Evolutionary conservation across 208 protist species (phyloP).

Genomic region (Leptomonas pyrrhocoris): DNA sequence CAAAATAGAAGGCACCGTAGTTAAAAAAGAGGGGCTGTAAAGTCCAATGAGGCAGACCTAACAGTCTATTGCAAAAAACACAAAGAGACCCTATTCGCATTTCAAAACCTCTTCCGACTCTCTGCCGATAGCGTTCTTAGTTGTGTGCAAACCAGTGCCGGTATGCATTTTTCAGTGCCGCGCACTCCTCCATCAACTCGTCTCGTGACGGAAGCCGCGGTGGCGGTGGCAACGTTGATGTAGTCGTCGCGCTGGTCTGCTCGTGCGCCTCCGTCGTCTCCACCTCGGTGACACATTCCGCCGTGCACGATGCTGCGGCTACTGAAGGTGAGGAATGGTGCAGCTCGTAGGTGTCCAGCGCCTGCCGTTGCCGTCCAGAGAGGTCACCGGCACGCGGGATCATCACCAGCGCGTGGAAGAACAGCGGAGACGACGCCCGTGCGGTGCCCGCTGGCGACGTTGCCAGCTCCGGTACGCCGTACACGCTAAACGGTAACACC

Average conservation of each 20-base stretch:
- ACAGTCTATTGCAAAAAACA: no score
- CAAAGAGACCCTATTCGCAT: no score
- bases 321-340: constrained; percentile 7
- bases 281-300: neutral
- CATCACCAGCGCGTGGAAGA: constrained; percentile 78
- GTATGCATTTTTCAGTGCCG: constrained; percentile 53
- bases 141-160: constrained; percentile 63
- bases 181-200: constrained; percentile 34
- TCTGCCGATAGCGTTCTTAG: neutral
- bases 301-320: neutral
- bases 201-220: constrained; percentile 4
- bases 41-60: no score
- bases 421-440: constrained; percentile 5
- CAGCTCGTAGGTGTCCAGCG: constrained; percentile 53
- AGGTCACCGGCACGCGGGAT: constrained; percentile 57
- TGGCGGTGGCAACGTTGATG: neutral
- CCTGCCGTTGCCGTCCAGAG: constrained; percentile 59
- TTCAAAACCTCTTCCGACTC: no score
- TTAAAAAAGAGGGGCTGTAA: no score
- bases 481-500: constrained; percentile 42
- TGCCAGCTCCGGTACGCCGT: constrained; percentile 34
- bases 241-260: neutral
- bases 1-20: no score
- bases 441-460: neutral
- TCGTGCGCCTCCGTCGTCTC: neutral